phyloP scores from a whole-genome alignment of 2,329 filamentous ascomycete genomes.

The Aureobasidium sp. region DNA sequence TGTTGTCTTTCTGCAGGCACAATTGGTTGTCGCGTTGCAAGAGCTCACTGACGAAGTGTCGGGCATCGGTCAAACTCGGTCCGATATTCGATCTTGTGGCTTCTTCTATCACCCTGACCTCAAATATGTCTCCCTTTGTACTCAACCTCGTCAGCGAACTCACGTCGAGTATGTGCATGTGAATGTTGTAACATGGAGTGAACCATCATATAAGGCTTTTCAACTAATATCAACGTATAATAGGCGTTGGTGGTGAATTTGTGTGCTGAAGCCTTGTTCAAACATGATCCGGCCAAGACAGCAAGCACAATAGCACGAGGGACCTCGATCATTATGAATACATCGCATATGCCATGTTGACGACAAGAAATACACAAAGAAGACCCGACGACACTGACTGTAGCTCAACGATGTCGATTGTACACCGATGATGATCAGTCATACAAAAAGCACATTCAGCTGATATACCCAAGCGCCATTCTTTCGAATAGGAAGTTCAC shows the following conservation, averaged over 20 bases:
- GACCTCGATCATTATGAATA: neutral
- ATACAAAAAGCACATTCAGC: neutral
- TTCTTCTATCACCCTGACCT: neutral
- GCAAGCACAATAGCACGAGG: neutral
- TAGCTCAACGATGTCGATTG: neutral
- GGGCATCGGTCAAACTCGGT: neutral
- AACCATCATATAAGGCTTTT: neutral
- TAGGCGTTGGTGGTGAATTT: neutral
- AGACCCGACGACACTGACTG: neutral
- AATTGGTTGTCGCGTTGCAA: neutral
- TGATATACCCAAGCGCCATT: neutral
- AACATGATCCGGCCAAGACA: neutral
- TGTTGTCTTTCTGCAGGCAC: neutral
- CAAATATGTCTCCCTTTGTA: neutral
- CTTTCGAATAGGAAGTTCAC: neutral
- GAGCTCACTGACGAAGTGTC: conserved; percentile 3
- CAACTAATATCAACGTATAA: too few relatives aligned
- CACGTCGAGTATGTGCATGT: neutral
- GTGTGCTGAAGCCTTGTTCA: neutral
- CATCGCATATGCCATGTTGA: neutral
- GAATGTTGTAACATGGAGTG: neutral
- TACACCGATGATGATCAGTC: neutral
- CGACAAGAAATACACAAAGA: neutral
- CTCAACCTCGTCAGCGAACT: neutral
- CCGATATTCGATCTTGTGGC: neutral